Conservation (phyloP, 768 basidiomycete species). For the Paxillus involutus region DNA sequence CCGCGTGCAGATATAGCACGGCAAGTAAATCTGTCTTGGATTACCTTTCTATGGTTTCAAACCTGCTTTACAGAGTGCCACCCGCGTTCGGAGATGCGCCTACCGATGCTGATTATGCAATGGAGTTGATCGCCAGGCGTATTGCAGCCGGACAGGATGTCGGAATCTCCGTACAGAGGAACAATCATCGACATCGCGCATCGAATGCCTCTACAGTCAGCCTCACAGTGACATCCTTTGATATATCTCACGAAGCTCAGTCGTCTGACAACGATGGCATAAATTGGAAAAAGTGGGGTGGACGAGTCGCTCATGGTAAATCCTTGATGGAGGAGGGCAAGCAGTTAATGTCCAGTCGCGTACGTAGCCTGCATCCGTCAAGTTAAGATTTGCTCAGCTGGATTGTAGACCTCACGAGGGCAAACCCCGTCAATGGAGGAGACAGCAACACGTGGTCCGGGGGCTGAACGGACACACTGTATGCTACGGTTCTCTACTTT, state of each 20-base stretch:
- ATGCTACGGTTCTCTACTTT: slow-evolving; percentile 7
- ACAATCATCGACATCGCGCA: slow-evolving; percentile 17
- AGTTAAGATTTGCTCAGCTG: background rate
- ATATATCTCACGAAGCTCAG: background rate
- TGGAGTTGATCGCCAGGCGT: slow-evolving; percentile 64
- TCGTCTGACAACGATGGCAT: slow-evolving; percentile 23
- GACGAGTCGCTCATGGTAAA: slow-evolving; percentile 46
- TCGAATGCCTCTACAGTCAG: slow-evolving; percentile 11
- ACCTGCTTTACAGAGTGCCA: slow-evolving; percentile 38
- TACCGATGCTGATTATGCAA: slow-evolving; percentile 70
- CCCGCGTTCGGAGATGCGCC: slow-evolving; percentile 52
- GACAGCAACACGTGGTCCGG: background rate
- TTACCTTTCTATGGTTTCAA: background rate
- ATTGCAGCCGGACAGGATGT: slow-evolving; percentile 55
- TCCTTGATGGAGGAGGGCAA: slow-evolving; percentile 42
- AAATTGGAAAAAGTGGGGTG: slow-evolving; percentile 60
- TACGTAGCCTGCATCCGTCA: slow-evolving; percentile 26
- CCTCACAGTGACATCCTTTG: background rate
- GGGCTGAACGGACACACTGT: slow-evolving; percentile 35
- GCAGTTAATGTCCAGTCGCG: slow-evolving; percentile 37
- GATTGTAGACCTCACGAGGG: slow-evolving; percentile 9
- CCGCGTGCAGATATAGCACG: slow-evolving; percentile 45
- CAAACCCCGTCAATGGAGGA: background rate
- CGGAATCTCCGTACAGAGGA: slow-evolving; percentile 29
- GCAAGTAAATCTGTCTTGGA: slow-evolving; percentile 29